Evolutionary conservation across 108 stramenopile species (phyloP).

Genomic region (Nitzschia sp.): DNA sequence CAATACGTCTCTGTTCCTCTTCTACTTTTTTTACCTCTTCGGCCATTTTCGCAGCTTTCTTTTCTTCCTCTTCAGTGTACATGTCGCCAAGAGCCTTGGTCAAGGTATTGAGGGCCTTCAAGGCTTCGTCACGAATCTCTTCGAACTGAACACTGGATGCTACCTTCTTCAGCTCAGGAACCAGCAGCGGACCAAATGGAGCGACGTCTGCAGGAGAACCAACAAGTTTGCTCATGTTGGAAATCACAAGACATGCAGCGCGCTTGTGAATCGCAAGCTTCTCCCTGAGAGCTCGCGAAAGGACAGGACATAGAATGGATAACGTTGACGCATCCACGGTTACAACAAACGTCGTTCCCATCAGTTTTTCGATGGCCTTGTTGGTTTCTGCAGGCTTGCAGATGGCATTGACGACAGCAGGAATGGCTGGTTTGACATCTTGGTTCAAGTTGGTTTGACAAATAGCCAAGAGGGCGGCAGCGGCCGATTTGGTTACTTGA

Average conservation of each 20-base stretch:
- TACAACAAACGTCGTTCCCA: slow-evolving; percentile 95
- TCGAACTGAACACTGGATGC: slow-evolving; percentile 94
- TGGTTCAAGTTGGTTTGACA: slow-evolving; percentile 86
- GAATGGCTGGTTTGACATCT: slow-evolving; percentile 84
- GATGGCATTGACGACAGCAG: slow-evolving; percentile 89
- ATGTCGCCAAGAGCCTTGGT: slow-evolving; percentile 84
- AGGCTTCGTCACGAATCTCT: slow-evolving; percentile 94
- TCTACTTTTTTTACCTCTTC: slow-evolving; percentile 66
- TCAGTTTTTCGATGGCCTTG: slow-evolving; percentile 90
- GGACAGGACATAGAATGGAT: slow-evolving; percentile 93
- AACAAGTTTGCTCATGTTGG: slow-evolving; percentile 96
- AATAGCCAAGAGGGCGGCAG: slow-evolving; percentile 64
- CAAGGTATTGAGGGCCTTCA: slow-evolving; percentile 75
- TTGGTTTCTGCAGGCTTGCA: slow-evolving; percentile 88
- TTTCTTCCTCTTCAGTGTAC: slow-evolving; percentile 61
- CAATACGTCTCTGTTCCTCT: slow-evolving; percentile 67
- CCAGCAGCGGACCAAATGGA: slow-evolving; percentile 91
- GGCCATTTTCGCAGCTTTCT: slow-evolving; percentile 47
- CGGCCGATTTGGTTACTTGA: slow-evolving; percentile 90
- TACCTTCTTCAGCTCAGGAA: slow-evolving; percentile 94
- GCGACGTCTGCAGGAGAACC: slow-evolving; percentile 92
- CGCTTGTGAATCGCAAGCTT: slow-evolving; percentile 92
- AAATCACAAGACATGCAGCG: slow-evolving; percentile 92
- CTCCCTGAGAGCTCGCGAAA: slow-evolving; percentile 91
- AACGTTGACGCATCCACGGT: slow-evolving; percentile 94